phyloP scores from a whole-genome alignment of 2,329 filamentous ascomycete species.

The Alternaria atra region DNA sequence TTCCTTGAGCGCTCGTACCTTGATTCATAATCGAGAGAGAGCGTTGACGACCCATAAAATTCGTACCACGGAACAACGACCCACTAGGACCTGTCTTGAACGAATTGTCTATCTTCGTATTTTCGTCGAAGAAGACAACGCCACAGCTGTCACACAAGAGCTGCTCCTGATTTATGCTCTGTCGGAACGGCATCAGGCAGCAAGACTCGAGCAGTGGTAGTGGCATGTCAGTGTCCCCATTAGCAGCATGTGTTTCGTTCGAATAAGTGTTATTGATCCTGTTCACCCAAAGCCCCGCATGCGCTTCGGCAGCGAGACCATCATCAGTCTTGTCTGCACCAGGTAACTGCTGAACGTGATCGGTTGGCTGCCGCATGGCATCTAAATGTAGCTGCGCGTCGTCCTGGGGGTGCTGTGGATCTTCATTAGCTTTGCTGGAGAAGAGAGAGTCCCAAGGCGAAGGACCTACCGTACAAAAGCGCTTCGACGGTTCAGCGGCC shows the following conservation, averaged over 20 bases:
- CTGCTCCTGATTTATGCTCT: background rate
- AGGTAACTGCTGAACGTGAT: background rate
- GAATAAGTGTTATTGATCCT: too few species aligned
- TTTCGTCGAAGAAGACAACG: background rate
- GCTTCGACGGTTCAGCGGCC: background rate
- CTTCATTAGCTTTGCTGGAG: background rate
- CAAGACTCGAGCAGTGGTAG: too few species aligned
- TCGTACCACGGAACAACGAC: background rate
- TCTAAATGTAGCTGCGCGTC: too few species aligned
- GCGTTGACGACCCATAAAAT: background rate
- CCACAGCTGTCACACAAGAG: background rate
- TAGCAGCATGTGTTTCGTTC: background rate
- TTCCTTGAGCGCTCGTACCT: background rate
- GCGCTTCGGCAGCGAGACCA: background rate
- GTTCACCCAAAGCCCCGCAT: background rate
- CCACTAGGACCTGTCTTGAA: background rate
- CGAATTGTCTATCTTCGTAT: background rate
- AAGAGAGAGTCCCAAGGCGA: background rate
- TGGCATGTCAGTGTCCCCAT: background rate
- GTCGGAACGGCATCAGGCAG: background rate
- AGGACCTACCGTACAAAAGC: background rate
- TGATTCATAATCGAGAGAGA: background rate
- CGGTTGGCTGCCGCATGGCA: too few species aligned
- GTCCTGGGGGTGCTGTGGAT: background rate
- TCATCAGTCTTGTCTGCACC: background rate